Base-by-base conservation (phyloP, 2,329 filamentous ascomycete genomes). In the Decorospora gaudefroyi region DNA sequence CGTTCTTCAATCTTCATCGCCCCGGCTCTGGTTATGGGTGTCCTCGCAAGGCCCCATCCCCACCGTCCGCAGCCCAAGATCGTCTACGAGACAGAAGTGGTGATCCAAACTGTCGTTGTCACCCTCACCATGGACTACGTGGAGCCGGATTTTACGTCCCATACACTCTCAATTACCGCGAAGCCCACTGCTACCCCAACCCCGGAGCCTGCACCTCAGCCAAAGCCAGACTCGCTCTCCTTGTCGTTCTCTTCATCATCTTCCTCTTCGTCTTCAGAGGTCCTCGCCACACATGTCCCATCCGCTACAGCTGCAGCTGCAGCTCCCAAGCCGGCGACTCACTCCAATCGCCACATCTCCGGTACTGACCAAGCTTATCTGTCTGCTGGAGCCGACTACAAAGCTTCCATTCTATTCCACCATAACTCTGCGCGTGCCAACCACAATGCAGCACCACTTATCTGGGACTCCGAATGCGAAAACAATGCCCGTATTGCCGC, bases 371-470 rank as follows among this genome's bases (percentile, higher is more conserved):
- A 70, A 34, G 64, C 62, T 7, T 51, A 51, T 12, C 53, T 67
- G 18, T 51, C 51, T 8, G 41, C 51, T 11, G 63, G 61, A 11
- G 12, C 39, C 3, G 63, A 62, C n/a, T 69, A 69, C 39, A 28
- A 64, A 30, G 55, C 58, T 30, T 55, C 62, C 9, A 53, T 68
- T 12, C 51, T 92, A 35, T 76, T 84, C 60, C 82, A 88, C 68
- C 93, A 97, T 84, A 96, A 96, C 75, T 63, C 86, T 39, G 88
- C 93, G 74, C 91, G 93, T 53, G 69, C 77, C 64, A 95, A 93
- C 76, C 90, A 96, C 79, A 86, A 85, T 12, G 83, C 83, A 23
- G 64, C 72, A 15, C 78, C 74, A 30, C 65, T 96, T 31, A 67
- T 63, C 36, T 97, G 88, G 87, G 79, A 85, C 59, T 64, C 74